Conservation (phyloP, 495 filamentous ascomycete genomes). For the Elaphomyces granulatus region DNA sequence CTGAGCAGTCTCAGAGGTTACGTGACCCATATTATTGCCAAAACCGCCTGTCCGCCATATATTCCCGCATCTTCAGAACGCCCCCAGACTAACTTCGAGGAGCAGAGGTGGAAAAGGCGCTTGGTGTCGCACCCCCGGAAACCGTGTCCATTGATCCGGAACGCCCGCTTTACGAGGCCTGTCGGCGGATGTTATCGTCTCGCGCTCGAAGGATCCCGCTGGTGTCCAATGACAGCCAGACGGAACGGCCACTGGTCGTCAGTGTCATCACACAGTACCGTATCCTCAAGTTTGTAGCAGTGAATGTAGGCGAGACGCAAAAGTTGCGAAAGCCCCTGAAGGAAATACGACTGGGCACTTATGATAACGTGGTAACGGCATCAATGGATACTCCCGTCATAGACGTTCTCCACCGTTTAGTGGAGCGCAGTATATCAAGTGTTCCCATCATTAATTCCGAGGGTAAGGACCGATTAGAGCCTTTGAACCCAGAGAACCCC, state of each 20-base stretch:
- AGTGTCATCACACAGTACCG: constrained; percentile 96
- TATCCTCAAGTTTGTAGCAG: constrained; percentile 95
- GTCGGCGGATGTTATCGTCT: constrained; percentile 84
- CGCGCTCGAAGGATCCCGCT: constrained; percentile 87
- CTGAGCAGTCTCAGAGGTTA: constrained; percentile 82
- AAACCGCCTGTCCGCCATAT: too few relatives aligned
- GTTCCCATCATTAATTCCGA: constrained; percentile 83
- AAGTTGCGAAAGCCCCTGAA: constrained; percentile 74
- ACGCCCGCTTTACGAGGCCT: constrained; percentile 84
- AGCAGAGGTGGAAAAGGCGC: constrained; percentile 83
- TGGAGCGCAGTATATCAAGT: constrained; percentile 83
- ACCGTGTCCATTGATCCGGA: constrained; percentile 90
- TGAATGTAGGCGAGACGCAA: constrained; percentile 87
- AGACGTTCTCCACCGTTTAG: constrained; percentile 88
- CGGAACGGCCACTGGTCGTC: constrained; percentile 79
- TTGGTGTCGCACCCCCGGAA: constrained; percentile 82
- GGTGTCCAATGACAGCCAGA: constrained; percentile 91
- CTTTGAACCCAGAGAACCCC: background rate
- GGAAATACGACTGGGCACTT: constrained; percentile 79
- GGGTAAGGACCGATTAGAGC: constrained; percentile 37
- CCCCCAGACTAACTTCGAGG: constrained; percentile 1
- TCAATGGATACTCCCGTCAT: constrained; percentile 89
- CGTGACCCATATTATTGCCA: too few relatives aligned
- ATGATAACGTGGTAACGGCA: constrained; percentile 63
- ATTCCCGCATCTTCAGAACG: too few relatives aligned